Conservation (phyloP, 257 asterid species). For the Solanum raphanifolium region DNA sequence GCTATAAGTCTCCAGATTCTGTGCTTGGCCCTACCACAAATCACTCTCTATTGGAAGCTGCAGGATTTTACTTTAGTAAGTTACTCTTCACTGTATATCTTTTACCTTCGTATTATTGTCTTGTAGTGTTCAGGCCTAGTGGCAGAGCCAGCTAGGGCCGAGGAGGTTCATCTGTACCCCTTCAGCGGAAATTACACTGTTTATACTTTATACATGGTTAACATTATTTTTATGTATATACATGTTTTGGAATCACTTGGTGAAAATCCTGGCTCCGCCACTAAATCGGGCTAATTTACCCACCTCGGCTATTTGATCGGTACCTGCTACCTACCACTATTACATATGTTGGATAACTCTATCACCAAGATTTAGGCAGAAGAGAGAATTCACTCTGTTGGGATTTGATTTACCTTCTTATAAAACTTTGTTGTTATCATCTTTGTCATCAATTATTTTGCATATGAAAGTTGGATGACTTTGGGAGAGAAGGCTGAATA, state of each 20-base stretch:
- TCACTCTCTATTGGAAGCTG: conserved; percentile 41
- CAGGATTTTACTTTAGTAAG: background rate
- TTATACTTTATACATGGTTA: background rate
- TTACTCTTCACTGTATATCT: background rate
- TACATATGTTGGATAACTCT: background rate
- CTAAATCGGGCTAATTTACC: background rate
- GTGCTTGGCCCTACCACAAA: conserved; percentile 27
- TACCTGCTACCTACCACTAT: background rate
- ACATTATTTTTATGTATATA: no score
- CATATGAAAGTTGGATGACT: background rate
- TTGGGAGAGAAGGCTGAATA: background rate
- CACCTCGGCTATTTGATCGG: background rate
- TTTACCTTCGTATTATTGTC: background rate
- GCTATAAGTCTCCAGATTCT: conserved; percentile 46
- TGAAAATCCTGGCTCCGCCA: rapidly evolving
- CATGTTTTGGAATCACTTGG: background rate
- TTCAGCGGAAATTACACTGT: no score
- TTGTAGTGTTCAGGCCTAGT: background rate
- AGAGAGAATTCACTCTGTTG: background rate
- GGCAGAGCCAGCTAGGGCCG: background rate
- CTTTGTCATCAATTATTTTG: background rate
- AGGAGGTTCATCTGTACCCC: background rate
- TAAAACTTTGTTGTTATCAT: background rate
- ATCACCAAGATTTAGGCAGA: background rate
- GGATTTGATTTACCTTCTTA: background rate